Evolutionary conservation across 1,284 basidiomycete species (phyloP), one percentile per base, ranked within the genome.

Genomic region (Apiotrichum montevideense): DNA sequence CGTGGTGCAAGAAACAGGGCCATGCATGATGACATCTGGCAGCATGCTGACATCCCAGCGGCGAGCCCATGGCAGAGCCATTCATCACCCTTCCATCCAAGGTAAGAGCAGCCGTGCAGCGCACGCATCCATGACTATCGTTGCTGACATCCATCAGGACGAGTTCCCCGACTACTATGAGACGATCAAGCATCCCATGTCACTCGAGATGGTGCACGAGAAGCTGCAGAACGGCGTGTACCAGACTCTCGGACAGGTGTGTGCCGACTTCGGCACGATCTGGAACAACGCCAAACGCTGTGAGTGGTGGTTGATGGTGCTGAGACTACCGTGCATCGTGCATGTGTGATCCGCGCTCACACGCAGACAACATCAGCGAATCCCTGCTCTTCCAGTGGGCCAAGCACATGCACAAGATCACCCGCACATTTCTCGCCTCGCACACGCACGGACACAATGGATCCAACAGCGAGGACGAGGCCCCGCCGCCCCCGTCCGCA

Each of bases 231-330:
- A 54, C 7, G 51, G 43, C 4, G 50, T 54, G 45, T 75, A 75
- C 51, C 53, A 64, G 11, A 69, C 66, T 0, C 57, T 75, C 29
- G 62, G 64, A 34, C 69, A 66, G 4, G 73, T 75, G 37, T 64
- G 59, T 41, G 50, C 57, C 29, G 73, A 75, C 55, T 37, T 75
- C 1, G 66, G 69, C 8, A 71, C 73, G 56, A 75, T 75, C 52
- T 75, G 69, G 61, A 71, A 66, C 56, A 75, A 75, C 50, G 73
- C 73, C 39, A 75, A 75, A 57, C 59, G 73, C 63, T 75, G 72
- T 74, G 46, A 62, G 72, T 59, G 32, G 37, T 11, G 6, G 34
- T 46, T 46, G 21, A 3, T 29, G 13, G 5, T 13, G 13, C 37
- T 9, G 9, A 39, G 13, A 39, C 37, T 13, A 39, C 37, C 37